phyloP scores from a whole-genome alignment of 805 yeast species.

The Candida schatavii region DNA sequence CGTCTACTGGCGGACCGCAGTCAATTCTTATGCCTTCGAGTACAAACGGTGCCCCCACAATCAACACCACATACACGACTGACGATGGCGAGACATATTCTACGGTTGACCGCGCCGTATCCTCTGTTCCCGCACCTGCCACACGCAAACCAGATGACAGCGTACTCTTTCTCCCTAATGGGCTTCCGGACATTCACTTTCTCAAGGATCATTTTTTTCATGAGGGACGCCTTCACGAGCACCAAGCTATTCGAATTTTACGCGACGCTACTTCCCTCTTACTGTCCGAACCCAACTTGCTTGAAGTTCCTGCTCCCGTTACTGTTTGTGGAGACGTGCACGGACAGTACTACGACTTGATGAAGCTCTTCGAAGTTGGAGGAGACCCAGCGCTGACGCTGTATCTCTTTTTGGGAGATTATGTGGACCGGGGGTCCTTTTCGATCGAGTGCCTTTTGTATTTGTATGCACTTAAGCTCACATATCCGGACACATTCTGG shows the following conservation, averaged over 20 bases:
- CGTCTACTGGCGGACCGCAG: not conserved
- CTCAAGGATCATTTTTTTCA: constrained; percentile 68
- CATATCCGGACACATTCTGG: constrained; percentile 70
- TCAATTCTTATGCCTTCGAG: no score
- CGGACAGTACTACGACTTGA: constrained; percentile 88
- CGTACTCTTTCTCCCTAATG: constrained; percentile 60
- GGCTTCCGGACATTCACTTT: constrained; percentile 70
- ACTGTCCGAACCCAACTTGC: constrained; percentile 70
- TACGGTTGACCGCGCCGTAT: constrained; percentile 58
- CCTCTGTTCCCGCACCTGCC: constrained; percentile 65
- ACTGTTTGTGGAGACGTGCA: constrained; percentile 98
- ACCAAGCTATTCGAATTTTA: constrained; percentile 69
- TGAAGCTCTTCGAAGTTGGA: constrained; percentile 90
- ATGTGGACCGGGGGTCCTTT: constrained; percentile 91
- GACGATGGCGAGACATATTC: constrained; percentile 57
- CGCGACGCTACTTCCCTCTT: constrained; percentile 62
- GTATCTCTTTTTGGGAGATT: constrained; percentile 87
- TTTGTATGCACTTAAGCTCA: constrained; percentile 74
- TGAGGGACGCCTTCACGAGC: constrained; percentile 76
- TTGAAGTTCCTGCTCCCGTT: constrained; percentile 85
- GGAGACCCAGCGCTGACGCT: constrained; percentile 79
- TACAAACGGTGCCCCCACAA: constrained; percentile 16
- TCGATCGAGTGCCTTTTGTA: constrained; percentile 79
- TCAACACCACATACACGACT: constrained; percentile 39
- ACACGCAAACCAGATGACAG: constrained; percentile 60